A percentile compares a stretch with the other conserved stretches of the same genome.
Evolutionary conservation across 768 basidiomycete genomes (phyloP).

Genomic region (Trametes coccinea): DNA sequence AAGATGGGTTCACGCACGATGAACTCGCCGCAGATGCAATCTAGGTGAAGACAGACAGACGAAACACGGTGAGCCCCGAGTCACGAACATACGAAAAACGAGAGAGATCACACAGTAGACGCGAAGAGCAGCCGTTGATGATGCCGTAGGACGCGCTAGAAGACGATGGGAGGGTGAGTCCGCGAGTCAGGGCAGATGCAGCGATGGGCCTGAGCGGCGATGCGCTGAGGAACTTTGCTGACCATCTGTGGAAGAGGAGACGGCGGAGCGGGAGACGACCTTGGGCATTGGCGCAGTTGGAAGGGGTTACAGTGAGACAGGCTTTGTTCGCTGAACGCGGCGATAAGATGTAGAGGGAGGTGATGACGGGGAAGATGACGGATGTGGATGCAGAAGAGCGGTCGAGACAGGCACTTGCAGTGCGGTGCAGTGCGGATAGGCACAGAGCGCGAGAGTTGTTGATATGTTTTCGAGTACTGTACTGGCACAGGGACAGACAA

Average conservation of each 20-base stretch:
- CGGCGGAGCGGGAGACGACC: conserved; percentile 84
- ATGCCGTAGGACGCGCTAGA: conserved; percentile 75
- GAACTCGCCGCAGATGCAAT: conserved; percentile 88
- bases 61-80: not conserved
- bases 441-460: not conserved
- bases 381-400: not conserved
- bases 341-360: not conserved
- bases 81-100: conserved; percentile 5
- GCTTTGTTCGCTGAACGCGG: not conserved
- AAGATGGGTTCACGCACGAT: conserved; percentile 52
- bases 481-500: no score
- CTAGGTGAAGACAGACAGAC: conserved; percentile 38
- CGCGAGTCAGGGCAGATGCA: conserved; percentile 12
- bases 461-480: not conserved
- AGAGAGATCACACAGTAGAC: conserved; percentile 68
- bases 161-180: conserved; percentile 18
- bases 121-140: conserved; percentile 72
- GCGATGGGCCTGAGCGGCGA: conserved; percentile 3
- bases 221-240: conserved; percentile 25
- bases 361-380: not conserved
- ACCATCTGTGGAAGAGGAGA: conserved; percentile 90
- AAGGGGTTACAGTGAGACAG: not conserved
- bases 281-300: conserved; percentile 67
- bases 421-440: conserved; percentile 9
- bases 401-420: not conserved